Evolutionary conservation across 805 yeast genomes (phyloP), one percentile per base, ranked within the genome.

Genomic region (Wickerhamiella azyma): DNA sequence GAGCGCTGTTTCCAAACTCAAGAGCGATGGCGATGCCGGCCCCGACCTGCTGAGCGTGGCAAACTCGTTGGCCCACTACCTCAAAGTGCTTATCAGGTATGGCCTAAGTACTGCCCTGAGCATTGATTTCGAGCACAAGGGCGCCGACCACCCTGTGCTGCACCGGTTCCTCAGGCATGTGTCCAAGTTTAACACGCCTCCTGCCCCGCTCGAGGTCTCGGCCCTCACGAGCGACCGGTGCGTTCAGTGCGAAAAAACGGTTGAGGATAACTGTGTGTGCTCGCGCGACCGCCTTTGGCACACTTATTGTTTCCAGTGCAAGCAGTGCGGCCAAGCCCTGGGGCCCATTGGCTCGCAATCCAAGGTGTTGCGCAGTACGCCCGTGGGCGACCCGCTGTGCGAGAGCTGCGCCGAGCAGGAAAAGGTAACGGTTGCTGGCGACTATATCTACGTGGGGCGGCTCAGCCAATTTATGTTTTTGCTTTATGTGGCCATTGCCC

Each of bases 11-110:
- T 70, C 96, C 50, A 85, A 84, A 56, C 68, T 76, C 0, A 60
- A 53, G 26, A 53, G 52, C 26, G 42, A 53, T 11, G 45, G 55
- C 28, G 50, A 51, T 2, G 50, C 52, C 13, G 56, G 66, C 1
- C 59, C 55, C 30, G 68, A 65, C 18, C 57, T 89, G 35, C 70
- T 92, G 53, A 76, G 89, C 0, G 76, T 88, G 9, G 88, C 88
- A 5, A 85, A 96, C 1, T 86, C 94, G 0, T 67, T 89, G 54
- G 96, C 98, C 0, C 97, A 92, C 60, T 89, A 86, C 62, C 68
- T 92, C 55, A 92, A 92, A 61, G 69, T 89, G 6, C 66, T 92
- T 18, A 81, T 89, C 4, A 69, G 96, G 51, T 76, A 77, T 56
- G 92, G 96, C 0, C 70, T 92, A 37, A 74, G 77, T 48, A 77